Percentiles rank a stretch among this genome's conserved stretches.
These are phyloP conservation scores for Colletotrichum trifolii DNA, from an alignment of 2,329 filamentous ascomycete genomes.

Conservation along the genomic window DNA sequence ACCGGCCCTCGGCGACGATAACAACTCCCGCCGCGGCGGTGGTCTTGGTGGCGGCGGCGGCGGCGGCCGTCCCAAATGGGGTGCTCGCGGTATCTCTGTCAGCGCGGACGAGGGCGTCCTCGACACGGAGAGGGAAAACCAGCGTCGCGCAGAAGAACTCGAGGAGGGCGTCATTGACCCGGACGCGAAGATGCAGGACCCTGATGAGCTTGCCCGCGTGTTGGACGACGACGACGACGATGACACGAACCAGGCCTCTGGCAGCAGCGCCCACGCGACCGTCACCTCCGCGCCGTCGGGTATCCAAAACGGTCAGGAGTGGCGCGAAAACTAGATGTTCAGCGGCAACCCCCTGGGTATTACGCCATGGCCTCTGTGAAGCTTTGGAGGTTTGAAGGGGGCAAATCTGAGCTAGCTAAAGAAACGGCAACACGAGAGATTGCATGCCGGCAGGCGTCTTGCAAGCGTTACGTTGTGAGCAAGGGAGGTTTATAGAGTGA, in stretches of 20 bases:
- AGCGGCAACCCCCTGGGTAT: background rate
- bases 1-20: constrained; percentile 56
- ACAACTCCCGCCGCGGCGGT: constrained; percentile 37
- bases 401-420: background rate
- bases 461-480: background rate
- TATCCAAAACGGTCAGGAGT: constrained; percentile 59
- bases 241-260: constrained; percentile 45
- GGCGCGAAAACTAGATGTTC: constrained; percentile 48
- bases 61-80: constrained; percentile 66
- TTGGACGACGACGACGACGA: constrained; percentile 69
- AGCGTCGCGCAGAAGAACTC: constrained; percentile 54
- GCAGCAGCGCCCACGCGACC: constrained; percentile 34
- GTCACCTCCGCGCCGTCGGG: constrained; percentile 48
- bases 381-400: background rate
- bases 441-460: background rate
- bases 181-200: constrained; percentile 74
- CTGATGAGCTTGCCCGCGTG: constrained; percentile 71
- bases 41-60: constrained; percentile 38
- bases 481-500: background rate
- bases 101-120: constrained; percentile 72
- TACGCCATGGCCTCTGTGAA: background rate
- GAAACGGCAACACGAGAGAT: background rate
- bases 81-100: constrained; percentile 72
- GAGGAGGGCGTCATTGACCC: constrained; percentile 61
- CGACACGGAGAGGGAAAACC: constrained; percentile 59